Evolutionary conservation across 1,139 yeast species (phyloP), one percentile per base, ranked within the genome.

Genomic region (Eremothecium coryli): DNA sequence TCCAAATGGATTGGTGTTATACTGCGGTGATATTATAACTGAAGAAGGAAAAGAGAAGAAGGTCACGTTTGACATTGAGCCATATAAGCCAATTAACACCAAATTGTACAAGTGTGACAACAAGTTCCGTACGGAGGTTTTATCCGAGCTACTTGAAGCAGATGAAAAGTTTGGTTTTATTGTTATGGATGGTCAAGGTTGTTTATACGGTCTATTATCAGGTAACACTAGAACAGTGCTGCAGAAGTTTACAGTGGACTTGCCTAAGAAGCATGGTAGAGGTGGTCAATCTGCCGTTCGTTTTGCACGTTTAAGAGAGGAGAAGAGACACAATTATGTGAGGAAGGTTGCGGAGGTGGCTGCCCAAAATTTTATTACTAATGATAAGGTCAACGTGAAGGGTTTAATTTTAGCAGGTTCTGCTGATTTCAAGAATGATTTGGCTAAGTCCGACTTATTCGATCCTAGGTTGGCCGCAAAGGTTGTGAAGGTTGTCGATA

Each of bases 241-340:
- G 58, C 95, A 90, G 64, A 90, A 90, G 64, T 90, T 90, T 65
- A 81, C 95, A 3, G 98, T 90, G 40, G 98, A 90, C 62, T 71
- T 90, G 56, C 98, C 98, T 50, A 90, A 90, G 69, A 90, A 90
- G 82, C 98, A 90, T 70, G 98, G 98, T 54, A 82, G 98, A 73
- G 98, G 98, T 82, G 98, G 98, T 80, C 98, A 90, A 70, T 90
- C 98, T 43, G 98, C 98, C 31, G 61, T 90, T 49, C 97, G 98
- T 84, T 90, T 90, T 70, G 82, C 96, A 29, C 88, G 98, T 71
- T 73, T 90, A 62, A 82, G 98, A 75, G 98, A 90, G 52, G 98
- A 93, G 67, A 90, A 90, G 64, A 85, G 98, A 70, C 98, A 93
- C 65, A 90, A 90, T 63, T 90, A 90, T 65, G 93, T 90, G 41